Conservation (phyloP, 208 protist species). For the Trypanosoma boissoni region DNA sequence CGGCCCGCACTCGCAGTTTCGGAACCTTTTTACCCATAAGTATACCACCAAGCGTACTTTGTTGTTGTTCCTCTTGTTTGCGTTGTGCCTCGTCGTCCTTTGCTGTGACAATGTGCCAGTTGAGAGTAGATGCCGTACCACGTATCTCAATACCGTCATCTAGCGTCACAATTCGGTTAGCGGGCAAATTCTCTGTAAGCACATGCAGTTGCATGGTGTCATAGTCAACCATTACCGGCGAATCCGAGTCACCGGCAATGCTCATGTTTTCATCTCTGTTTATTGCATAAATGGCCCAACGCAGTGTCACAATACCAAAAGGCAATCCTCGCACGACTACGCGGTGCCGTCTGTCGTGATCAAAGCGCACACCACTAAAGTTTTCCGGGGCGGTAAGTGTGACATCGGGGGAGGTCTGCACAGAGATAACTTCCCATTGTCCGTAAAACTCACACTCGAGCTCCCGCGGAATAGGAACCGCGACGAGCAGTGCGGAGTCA, state of each 20-base stretch:
- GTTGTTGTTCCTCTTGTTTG: background rate
- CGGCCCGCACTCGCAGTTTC: too few species aligned
- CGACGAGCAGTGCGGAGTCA: conserved; percentile 50
- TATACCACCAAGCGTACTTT: background rate
- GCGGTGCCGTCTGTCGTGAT: conserved; percentile 35
- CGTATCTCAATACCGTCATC: conserved; percentile 52
- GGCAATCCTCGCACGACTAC: conserved; percentile 69
- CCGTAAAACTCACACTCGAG: conserved; percentile 61
- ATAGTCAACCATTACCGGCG: conserved; percentile 66
- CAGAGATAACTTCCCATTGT: conserved; percentile 81
- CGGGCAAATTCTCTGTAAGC: conserved; percentile 72
- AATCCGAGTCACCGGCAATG: conserved; percentile 1
- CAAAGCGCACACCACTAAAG: conserved; percentile 66
- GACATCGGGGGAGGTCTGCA: conserved; percentile 50
- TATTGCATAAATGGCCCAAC: conserved; percentile 72
- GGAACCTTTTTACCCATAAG: conserved; percentile 18
- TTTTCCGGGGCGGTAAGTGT: conserved; percentile 50
- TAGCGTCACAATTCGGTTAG: conserved; percentile 68
- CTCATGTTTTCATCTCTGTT: conserved; percentile 11
- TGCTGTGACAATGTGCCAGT: conserved; percentile 52
- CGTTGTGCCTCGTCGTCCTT: conserved; percentile 1
- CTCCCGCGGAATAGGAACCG: conserved; percentile 64
- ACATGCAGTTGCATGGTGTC: conserved; percentile 71
- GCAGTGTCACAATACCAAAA: conserved; percentile 84
- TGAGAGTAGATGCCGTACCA: conserved; percentile 58